Evolutionary conservation across 108 stramenopile genomes (phyloP), one percentile per base, ranked within the genome.

Genomic region (Licmophora abbreviata): DNA sequence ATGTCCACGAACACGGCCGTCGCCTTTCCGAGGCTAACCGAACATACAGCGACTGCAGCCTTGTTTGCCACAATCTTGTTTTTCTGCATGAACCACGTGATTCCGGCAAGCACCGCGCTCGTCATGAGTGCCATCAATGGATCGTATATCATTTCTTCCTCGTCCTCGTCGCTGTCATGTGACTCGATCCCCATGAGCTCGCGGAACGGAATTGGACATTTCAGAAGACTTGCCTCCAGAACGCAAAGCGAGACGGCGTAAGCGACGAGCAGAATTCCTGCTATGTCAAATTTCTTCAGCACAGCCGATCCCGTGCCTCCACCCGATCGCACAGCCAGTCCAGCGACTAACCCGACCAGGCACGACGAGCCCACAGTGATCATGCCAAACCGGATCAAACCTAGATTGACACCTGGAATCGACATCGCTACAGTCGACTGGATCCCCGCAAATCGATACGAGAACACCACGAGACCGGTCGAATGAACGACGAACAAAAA

Each of bases 401-500:
- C 28, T 4, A 81, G 47, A 23, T 63, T 38, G 14, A 64, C 48
- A 18, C 77, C 69, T 0, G 69, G 51, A 35, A 82, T 52, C 10
- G 74, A 64, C 0, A 84, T 54, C 4, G 37, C 53, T 41, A 82
- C 58, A 14, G 47, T 57, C n/a, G 64, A 46, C 40, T 71, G 50
- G 28, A 79, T 71, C 0, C 73, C 78, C 11, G 80, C 81, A 40
- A 79, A 71, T n/a, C 86, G 74, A 49, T 88, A 88, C 34, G 61
- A 54, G 23, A 83, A 79, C 2, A 77, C 24, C 11, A 84, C 70
- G 15, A 81, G 52, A 10, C 61, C 63, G 5, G 64, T 38, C 1
- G 86, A 77, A 51, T 79, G 76, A 20, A 75, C 30, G 20, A 88
- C 83, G 59, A 88, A 88, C 23, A 84, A 59, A 31, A 81, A 67